Base-by-base conservation (phyloP, 2,329 filamentous ascomycete species). In the Penicillium sp. region DNA sequence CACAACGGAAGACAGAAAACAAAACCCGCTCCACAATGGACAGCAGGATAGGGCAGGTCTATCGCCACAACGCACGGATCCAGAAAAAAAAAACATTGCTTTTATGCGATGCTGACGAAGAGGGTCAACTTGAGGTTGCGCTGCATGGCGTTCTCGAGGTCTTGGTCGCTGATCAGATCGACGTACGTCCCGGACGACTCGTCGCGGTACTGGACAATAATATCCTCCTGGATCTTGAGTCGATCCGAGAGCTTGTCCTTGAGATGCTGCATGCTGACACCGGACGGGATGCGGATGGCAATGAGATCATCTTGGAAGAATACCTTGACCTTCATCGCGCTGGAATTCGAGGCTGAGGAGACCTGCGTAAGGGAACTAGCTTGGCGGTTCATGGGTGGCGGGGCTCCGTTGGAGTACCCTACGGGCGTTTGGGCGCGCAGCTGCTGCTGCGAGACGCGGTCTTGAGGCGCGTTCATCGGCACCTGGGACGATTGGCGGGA, bases 281-380 rank as follows among this genome's bases (percentile, higher is more conserved):
- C 86, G 1, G 78, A 78, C 0, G 91, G 85, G 39, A 97, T 87
- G 21, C 90, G 83, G 57, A 98, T 89, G 30, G 93, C 86, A 52
- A 96, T 91, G 41, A 94, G 80, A 53, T 96, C 91, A 45, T 90
- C 85, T 51, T 91, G 86, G 71, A 88, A 96, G 71, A 87, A 93
- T 38, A 96, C 84, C 70, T 97, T 97, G 63, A 97, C 86, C 67
- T 96, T 97, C 72, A 96, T 84, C 3, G 80, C 77, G 6, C 76
- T 69, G 32, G 54, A 54, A 44, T 58, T 63, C 7, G 68, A 67
- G 4, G 59, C 53, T 17, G 51, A 57, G 2, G 69, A 70, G 17
- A 62, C 57, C 47, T 71, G 69, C 2, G 69, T 71, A 43, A 82
- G 65, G 4, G 77, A 84, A 25, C 75, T 77, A 34, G 78, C 56